Percentiles rank a stretch among this genome's conserved stretches.
These are phyloP conservation scores for Murraya paniculata DNA, from an alignment of 345 rosid genomes.

Conservation along the genomic window DNA sequence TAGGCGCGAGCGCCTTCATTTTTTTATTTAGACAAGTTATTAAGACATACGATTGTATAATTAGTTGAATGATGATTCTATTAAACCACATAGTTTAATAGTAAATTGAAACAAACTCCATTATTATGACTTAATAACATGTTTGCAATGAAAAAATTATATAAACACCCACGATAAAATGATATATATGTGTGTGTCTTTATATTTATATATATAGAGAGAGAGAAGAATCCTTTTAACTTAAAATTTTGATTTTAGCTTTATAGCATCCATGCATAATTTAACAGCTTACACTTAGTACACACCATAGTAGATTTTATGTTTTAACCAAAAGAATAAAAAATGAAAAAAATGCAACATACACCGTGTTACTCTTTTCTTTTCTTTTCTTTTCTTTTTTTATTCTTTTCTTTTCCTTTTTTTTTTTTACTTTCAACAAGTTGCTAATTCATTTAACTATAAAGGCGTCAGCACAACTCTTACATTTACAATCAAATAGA, in stretches of 20 bases:
- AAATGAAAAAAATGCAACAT: not conserved
- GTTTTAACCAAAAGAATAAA: not conserved
- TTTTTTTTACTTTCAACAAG: not conserved
- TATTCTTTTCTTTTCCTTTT: not conserved
- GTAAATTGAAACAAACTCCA: too few relatives aligned
- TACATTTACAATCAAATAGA: slow-evolving; percentile 8
- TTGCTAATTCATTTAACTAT: not conserved
- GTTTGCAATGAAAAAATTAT: too few relatives aligned
- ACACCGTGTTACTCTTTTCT: not conserved
- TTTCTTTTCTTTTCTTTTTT: not conserved
- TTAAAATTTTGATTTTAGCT: too few relatives aligned
- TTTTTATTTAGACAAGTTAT: fast-evolving
- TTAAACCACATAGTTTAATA: too few relatives aligned
- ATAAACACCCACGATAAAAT: too few relatives aligned
- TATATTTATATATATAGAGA: too few relatives aligned
- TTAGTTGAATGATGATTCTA: too few relatives aligned
- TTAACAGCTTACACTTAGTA: not conserved
- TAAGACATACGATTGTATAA: too few relatives aligned
- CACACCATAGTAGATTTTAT: not conserved
- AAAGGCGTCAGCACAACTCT: not conserved
- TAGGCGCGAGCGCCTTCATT: too few relatives aligned
- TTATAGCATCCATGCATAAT: not conserved
- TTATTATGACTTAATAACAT: too few relatives aligned
- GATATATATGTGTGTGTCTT: too few relatives aligned
- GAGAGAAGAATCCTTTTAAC: too few relatives aligned